Conservation (phyloP, 108 stramenopile genomes). For the Conticribra guillardii region DNA sequence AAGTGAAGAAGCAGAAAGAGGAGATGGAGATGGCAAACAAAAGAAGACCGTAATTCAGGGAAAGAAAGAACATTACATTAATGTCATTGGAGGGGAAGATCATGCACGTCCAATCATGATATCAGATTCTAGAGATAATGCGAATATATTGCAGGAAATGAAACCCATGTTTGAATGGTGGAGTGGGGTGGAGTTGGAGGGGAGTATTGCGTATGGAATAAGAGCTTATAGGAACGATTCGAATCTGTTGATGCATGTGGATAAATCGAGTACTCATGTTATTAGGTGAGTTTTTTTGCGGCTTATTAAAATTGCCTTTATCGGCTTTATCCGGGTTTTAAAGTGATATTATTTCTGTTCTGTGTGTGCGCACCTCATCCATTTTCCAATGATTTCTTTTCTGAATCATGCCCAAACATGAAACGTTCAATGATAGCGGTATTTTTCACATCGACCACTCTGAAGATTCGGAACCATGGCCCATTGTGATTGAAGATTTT, state of each 20-base stretch:
- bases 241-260: conserved; percentile 79
- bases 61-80: conserved; percentile 29
- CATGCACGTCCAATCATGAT: conserved; percentile 46
- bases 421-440: too few species aligned
- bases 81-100: conserved; percentile 41
- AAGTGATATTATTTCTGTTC: neutral
- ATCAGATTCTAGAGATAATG: conserved; percentile 15
- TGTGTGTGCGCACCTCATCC: neutral
- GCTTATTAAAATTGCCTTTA: neutral
- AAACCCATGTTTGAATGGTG: conserved; percentile 71
- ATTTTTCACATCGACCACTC: conserved; percentile 87
- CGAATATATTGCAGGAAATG: conserved; percentile 54
- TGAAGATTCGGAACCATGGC: conserved; percentile 81
- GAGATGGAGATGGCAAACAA: neutral
- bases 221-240: conserved; percentile 81
- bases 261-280: conserved; percentile 78
- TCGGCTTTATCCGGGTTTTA: neutral
- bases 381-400: too few species aligned
- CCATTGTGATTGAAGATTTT: conserved; percentile 70
- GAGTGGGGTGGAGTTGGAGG: conserved; percentile 58
- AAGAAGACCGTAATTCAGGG: neutral
- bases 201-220: conserved; percentile 73
- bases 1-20: neutral
- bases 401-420: too few species aligned
- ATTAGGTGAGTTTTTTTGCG: conserved; percentile 36